Percentiles rank a stretch among this genome's conserved stretches.
Evolutionary conservation across 805 yeast genomes (phyloP).

Genomic region (Sugiyamaella floridensis): DNA sequence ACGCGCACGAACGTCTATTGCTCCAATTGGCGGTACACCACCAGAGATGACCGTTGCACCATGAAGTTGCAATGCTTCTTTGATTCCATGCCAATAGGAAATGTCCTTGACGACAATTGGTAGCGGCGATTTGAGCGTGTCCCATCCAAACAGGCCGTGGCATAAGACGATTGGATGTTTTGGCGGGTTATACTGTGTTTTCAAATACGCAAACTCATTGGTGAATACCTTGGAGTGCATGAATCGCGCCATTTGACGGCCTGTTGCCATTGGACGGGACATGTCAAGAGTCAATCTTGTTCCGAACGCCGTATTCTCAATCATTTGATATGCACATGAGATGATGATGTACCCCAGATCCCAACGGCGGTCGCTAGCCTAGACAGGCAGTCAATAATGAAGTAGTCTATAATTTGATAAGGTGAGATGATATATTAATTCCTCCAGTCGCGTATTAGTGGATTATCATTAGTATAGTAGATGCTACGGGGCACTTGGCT

Average conservation of each 20-base stretch:
- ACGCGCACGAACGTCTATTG: slow-evolving; percentile 61
- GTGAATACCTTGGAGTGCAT: not conserved
- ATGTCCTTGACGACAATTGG: slow-evolving; percentile 33
- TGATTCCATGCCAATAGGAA: slow-evolving; percentile 81
- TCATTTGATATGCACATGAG: not conserved
- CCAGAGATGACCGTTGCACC: slow-evolving; percentile 70
- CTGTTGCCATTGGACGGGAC: not conserved
- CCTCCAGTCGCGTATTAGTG: too few species aligned
- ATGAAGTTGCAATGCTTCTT: slow-evolving; percentile 46
- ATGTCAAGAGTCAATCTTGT: not conserved
- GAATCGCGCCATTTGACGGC: not conserved
- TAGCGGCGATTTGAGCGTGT: slow-evolving; percentile 41
- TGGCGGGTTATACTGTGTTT: slow-evolving; percentile 48
- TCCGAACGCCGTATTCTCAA: not conserved
- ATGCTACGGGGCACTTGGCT: too few species aligned
- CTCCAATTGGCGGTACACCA: slow-evolving; percentile 75
- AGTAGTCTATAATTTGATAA: too few species aligned
- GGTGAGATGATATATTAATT: too few species aligned
- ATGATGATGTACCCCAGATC: not conserved
- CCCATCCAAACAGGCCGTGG: slow-evolving; percentile 85
- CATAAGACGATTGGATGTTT: slow-evolving; percentile 70
- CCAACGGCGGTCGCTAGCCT: not conserved
- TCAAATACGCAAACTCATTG: slow-evolving; percentile 20
- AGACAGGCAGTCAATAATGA: too few species aligned
- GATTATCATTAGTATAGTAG: too few species aligned